Percentiles rank a stretch among this genome's conserved stretches.
These are phyloP conservation scores for Botryotinia globosa DNA, from an alignment of 2,329 filamentous ascomycete species.

Conservation along the genomic window DNA sequence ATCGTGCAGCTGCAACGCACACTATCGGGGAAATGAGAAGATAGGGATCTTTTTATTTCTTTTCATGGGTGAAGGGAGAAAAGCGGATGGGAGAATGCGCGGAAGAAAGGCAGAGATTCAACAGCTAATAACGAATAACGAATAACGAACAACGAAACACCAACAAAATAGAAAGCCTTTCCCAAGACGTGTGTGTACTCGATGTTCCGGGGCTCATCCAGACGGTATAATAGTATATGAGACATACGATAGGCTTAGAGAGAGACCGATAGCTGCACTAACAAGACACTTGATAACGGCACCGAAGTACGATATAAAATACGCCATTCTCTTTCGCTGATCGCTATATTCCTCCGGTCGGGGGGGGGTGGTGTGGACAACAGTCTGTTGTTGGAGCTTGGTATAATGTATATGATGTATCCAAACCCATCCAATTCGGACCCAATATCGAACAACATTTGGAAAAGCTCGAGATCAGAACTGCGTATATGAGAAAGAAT, in stretches of 20 bases:
- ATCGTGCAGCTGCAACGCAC: conserved; percentile 14
- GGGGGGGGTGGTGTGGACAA: neutral
- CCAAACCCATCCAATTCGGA: neutral
- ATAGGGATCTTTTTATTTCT: neutral
- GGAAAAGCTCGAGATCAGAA: neutral
- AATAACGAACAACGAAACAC: neutral
- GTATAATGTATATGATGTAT: neutral
- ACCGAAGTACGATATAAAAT: neutral
- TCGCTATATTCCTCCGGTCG: conserved; percentile 7
- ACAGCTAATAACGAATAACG: neutral
- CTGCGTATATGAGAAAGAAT: neutral
- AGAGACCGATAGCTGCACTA: conserved; percentile 1
- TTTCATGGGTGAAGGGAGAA: neutral
- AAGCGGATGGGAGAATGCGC: neutral
- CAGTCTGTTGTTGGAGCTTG: conserved; percentile 2
- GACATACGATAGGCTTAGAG: conserved; percentile 1
- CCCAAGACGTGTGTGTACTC: neutral
- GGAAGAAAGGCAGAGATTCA: neutral
- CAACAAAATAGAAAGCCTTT: neutral
- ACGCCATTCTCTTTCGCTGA: neutral
- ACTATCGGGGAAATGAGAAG: conserved; percentile 17
- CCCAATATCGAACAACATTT: neutral
- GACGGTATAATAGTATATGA: neutral
- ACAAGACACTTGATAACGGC: neutral
- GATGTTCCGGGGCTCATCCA: neutral